Evolutionary conservation across 305 asterid species (phyloP).

Genomic region (Caryopteris hybrid): DNA sequence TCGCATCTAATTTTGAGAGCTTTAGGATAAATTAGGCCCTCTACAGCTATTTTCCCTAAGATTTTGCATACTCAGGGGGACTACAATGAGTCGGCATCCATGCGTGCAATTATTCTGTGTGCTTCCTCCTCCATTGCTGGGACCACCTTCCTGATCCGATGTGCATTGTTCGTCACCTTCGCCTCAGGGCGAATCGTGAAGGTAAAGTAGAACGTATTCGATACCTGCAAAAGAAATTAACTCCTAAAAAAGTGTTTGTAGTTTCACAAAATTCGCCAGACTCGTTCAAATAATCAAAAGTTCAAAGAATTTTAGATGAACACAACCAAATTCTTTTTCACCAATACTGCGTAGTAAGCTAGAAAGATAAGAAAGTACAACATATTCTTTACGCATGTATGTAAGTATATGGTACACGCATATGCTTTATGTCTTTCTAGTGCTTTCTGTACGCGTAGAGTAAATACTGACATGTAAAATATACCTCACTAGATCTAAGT

Average conservation of each 20-base stretch:
- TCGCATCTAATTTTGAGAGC: no score
- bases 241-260: background rate
- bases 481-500: conserved; percentile 85
- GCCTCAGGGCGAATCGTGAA: conserved; percentile 88
- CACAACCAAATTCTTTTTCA: background rate
- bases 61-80: background rate
- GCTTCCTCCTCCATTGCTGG: conserved; percentile 97
- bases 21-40: no score
- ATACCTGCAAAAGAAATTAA: conserved; percentile 14
- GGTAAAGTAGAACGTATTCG: conserved; percentile 63
- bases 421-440: background rate
- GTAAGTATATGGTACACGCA: background rate
- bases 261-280: background rate
- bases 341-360: background rate
- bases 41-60: no score
- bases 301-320: background rate
- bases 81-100: conserved; percentile 59
- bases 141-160: conserved; percentile 76
- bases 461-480: no score
- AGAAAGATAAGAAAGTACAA: background rate
- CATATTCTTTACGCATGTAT: background rate
- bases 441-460: no score
- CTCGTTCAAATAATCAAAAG: no score
- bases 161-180: conserved; percentile 48
- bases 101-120: conserved; percentile 58